phyloP scores from a whole-genome alignment of 2,329 filamentous ascomycete species.

The Fusarium chlamydosporum region DNA sequence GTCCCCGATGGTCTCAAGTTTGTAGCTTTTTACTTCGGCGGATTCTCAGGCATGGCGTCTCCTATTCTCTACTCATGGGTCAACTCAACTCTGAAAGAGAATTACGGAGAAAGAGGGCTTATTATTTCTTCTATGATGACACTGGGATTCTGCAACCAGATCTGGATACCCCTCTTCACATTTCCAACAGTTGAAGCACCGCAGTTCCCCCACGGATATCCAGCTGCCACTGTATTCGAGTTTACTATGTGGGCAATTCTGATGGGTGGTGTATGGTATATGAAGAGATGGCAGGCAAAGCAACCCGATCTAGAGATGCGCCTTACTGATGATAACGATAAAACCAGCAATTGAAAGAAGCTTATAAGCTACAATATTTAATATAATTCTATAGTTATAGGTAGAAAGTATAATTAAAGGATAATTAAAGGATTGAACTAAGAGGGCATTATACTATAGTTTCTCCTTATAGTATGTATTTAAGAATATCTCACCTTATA shows the following conservation, averaged over 20 bases:
- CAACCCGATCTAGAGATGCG: background rate
- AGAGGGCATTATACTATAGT: no score
- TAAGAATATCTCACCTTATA: no score
- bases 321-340: background rate
- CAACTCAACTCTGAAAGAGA: background rate
- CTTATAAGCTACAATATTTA: no score
- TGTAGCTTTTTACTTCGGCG: slow-evolving; percentile 4
- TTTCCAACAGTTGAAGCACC: slow-evolving; percentile 6
- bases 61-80: slow-evolving; percentile 12
- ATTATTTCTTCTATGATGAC: slow-evolving; percentile 23
- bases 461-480: no score
- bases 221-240: background rate
- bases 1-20: slow-evolving; percentile 5
- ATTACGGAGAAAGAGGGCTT: slow-evolving; percentile 10
- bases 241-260: slow-evolving; percentile 14
- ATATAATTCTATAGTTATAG: no score
- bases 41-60: slow-evolving; percentile 12
- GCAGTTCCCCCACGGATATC: background rate
- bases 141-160: slow-evolving; percentile 14
- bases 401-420: no score
- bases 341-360: no score
- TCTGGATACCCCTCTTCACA: slow-evolving; percentile 5
- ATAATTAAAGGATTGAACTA: no score
- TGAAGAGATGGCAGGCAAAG: slow-evolving; percentile 6
- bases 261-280: slow-evolving; percentile 18